Percentiles rank a stretch among this genome's conserved stretches.
phyloP scores from a whole-genome alignment of 805 yeast genomes.

The Ogataea minuta region DNA sequence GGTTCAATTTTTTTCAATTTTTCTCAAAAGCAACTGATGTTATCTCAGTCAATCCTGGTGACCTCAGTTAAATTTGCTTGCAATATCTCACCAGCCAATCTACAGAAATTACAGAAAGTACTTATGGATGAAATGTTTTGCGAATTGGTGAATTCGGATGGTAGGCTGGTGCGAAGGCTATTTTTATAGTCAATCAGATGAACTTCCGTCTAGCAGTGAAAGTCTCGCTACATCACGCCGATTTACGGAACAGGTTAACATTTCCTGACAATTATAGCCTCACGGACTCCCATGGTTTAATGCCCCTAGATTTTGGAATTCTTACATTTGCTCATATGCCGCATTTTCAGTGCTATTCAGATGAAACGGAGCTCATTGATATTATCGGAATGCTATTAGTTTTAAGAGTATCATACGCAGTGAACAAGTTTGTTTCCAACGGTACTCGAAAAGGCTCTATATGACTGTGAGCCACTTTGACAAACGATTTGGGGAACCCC shows the following conservation, averaged over 20 bases:
- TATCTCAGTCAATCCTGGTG: neutral
- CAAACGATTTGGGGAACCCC: slow-evolving; percentile 38
- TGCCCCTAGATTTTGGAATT: slow-evolving; percentile 45
- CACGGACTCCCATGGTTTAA: slow-evolving; percentile 26
- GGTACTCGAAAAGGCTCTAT: slow-evolving; percentile 43
- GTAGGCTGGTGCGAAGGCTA: slow-evolving; percentile 5
- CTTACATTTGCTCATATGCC: slow-evolving; percentile 50
- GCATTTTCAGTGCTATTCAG: slow-evolving; percentile 22
- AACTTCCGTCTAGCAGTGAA: no score
- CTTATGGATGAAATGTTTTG: slow-evolving; percentile 16
- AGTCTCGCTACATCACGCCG: no score
- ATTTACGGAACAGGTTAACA: slow-evolving; percentile 24
- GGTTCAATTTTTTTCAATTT: neutral
- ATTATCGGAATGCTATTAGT: slow-evolving; percentile 46
- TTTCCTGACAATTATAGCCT: slow-evolving; percentile 39
- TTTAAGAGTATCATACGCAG: slow-evolving; percentile 55
- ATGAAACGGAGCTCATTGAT: slow-evolving; percentile 37
- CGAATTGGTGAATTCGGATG: slow-evolving; percentile 2
- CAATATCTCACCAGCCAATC: no score
- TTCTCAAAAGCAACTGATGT: neutral
- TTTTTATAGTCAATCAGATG: no score
- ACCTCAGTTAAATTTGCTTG: neutral
- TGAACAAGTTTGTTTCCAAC: slow-evolving; percentile 57
- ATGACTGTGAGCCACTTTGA: slow-evolving; percentile 42
- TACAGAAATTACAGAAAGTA: neutral